Base-by-base conservation (phyloP, 768 basidiomycete genomes). In the Lactarius akahatsu region DNA sequence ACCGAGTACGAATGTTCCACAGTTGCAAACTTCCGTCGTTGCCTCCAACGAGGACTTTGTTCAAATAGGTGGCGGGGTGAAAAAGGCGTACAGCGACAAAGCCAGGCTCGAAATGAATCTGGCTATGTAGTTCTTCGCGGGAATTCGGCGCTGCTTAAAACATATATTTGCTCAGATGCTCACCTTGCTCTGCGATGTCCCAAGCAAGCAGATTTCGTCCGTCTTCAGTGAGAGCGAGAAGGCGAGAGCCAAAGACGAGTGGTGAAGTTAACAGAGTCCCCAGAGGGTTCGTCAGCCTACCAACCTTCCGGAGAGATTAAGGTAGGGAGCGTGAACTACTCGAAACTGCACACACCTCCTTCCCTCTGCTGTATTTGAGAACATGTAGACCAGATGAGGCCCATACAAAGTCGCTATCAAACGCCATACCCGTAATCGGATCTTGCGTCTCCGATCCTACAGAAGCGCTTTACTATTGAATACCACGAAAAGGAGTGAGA, bases 51-150 rank as follows among this genome's bases (percentile, higher is more conserved):
- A 98, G 80, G 0, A 98, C 82, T 78, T 99, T 99, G 80, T 99
- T 98, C 59, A 99, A 76, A 77, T 98, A 98, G 15, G 97, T 98
- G 1, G 94, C 89, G 2, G 97, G 97, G 74, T 99, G 97, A 6
- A 97, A 81, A 52, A 97, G 79, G 32, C 82, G 82, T 5, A 86
- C 90, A n/a, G 96, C 96, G 1, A 88, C 89, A 76, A 98, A 98
- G 23, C 84, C 86, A 8, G 84, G 73, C 58, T 94, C 91, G 72
- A 99, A 96, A 52, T 86, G 81, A 57, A 98, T 85, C 3, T 85
- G 85, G 4, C 83, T 80, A 59, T 88, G 81, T n/a, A 66, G 63
- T 26, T 26, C 67, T 56, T 67, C 54, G 52, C 43, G 28, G 32
- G 15, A 23, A 16, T 26, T 63, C 54, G 57, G 52, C n/a, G 26